Percentiles rank a stretch among this genome's conserved stretches.
Evolutionary conservation across 139 green algal species (phyloP).

Genomic region (Coelastrella sp.): DNA sequence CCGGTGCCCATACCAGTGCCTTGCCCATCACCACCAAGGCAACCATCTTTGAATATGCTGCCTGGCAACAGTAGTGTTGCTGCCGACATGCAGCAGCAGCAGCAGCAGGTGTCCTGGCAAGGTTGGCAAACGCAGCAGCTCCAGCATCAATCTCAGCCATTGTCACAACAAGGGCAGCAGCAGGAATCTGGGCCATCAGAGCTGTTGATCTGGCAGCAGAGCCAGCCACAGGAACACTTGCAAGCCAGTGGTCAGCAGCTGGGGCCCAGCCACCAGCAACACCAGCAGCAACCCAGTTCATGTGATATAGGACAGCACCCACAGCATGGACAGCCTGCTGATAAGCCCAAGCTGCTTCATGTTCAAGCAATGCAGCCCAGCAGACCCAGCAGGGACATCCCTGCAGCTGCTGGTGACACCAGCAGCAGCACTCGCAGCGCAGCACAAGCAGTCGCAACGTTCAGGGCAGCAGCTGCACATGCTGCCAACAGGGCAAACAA

Average conservation of each 20-base stretch:
- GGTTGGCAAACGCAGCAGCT: background rate
- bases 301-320: background rate
- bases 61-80: background rate
- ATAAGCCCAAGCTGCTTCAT: constrained; percentile 6
- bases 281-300: background rate
- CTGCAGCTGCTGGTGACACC: background rate
- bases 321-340: background rate
- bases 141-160: background rate
- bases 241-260: background rate
- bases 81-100: background rate
- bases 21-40: background rate
- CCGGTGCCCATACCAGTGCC: constrained; percentile 10
- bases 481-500: background rate
- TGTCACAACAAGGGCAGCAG: background rate
- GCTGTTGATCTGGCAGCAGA: background rate
- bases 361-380: constrained; percentile 25
- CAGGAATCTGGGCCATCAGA: background rate
- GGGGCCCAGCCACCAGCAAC: background rate
- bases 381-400: background rate
- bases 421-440: background rate
- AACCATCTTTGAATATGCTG: background rate
- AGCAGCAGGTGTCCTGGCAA: background rate
- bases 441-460: constrained; percentile 12
- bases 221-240: constrained; percentile 14
- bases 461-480: background rate